Base-by-base conservation (phyloP, 2,329 filamentous ascomycete species). In the Ophiostoma quercus region DNA sequence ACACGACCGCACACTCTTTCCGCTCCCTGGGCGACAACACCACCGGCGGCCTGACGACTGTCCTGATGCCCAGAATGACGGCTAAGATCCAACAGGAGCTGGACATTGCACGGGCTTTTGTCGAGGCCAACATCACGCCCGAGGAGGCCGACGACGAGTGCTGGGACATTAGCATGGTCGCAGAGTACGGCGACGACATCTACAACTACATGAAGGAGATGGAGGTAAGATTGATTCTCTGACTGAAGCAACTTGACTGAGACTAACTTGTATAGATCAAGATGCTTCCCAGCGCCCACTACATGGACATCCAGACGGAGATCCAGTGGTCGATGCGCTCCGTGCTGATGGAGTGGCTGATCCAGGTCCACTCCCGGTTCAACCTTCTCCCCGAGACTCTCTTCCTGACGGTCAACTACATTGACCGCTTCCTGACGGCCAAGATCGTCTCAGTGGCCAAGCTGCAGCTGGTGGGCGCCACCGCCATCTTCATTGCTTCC, bases 281-380 rank as follows among this genome's bases (percentile, higher is more conserved):
- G n/a, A 75, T 75, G 87, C 84, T 94, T 57, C 95, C 95, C 1
- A 94, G 95, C 76, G 85, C 92, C 3, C 88, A 95, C 78, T 99
- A 99, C 83, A 99, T 99, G 94, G 92, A 97, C 73, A 89, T 91
- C 74, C 95, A 99, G 79, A 89, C 90, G n/a, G 94, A 98, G 79
- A 96, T 99, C 70, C 92, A 97, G 78, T 99, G 95, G 95, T 97
- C 94, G 2, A 99, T 98, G 95, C 92, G 95, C 66, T 90, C 93
- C 6, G 92, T 98, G 29, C 84, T 99, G 69, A 96, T 99, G 89
- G 95, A 98, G 79, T 99, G 95, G 95, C 85, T 99, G 62, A 91
- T 98, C 66, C 94, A 99, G 79, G 95, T 99, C 39, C 95, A 99
- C 78, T 88, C 90, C 75, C 92, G 95, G 47, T 99, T 99, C 81